Evolutionary conservation across 164 flowering plant species (phyloP).

Genomic region (Vitis labrusca): DNA sequence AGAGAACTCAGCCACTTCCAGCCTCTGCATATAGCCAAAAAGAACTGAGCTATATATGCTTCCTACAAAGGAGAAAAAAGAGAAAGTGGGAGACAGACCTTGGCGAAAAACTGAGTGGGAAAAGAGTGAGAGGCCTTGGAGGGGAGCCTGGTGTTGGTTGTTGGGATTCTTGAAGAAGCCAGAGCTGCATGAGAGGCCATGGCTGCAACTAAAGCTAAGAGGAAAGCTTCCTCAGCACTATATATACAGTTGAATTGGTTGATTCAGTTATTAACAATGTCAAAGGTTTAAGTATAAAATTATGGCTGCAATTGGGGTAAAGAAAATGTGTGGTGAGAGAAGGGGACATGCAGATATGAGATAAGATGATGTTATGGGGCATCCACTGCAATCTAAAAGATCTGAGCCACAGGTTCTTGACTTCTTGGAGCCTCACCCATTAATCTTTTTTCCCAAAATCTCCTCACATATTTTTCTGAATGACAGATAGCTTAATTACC

Average conservation of each 20-base stretch:
- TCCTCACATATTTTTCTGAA: not conserved
- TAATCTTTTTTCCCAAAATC: conserved; percentile 1
- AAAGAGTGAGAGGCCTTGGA: conserved; percentile 54
- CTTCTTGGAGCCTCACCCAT: conserved; percentile 4
- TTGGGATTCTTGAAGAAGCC: conserved; percentile 80
- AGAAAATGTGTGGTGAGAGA: conserved; percentile 45
- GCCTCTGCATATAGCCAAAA: conserved; percentile 44
- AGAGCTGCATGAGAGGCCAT: conserved; percentile 96
- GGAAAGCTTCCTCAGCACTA: conserved; percentile 7
- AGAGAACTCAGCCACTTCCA: conserved; percentile 69
- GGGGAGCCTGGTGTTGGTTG: conserved; percentile 57
- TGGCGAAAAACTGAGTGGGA: conserved; percentile 66
- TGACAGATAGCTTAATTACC: not conserved
- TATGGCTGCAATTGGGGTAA: conserved; percentile 34
- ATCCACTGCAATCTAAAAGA: conserved; percentile 5
- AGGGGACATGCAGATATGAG: conserved; percentile 18
- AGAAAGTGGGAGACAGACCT: conserved; percentile 38
- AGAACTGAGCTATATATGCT: not conserved
- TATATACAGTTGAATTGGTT: conserved; percentile 12
- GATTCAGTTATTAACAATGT: not conserved
- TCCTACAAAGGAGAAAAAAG: not conserved
- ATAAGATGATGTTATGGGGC: conserved; percentile 42
- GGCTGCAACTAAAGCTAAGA: conserved; percentile 47
- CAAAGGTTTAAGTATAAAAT: not conserved
- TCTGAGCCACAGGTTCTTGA: conserved; percentile 33